Evolutionary conservation across 1,284 basidiomycete genomes (phyloP).

Genomic region (Boletus sp.): DNA sequence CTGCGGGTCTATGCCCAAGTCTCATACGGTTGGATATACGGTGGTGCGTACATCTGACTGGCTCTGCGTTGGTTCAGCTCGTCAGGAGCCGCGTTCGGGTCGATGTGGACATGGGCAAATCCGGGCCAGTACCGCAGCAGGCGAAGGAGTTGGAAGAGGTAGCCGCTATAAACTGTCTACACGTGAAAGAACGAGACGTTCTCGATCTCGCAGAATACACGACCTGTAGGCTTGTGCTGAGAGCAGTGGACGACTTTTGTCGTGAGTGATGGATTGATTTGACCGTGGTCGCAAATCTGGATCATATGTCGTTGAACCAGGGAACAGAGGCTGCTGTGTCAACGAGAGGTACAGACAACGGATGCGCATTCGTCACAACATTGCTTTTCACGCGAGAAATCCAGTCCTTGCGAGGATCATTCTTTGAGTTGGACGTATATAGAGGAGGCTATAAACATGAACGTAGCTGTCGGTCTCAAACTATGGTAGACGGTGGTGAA

Average conservation of each 20-base stretch:
- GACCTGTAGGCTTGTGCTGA: constrained; percentile 47
- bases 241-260: constrained; percentile 48
- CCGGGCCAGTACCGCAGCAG: neutral
- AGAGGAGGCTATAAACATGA: no score
- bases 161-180: constrained; percentile 57
- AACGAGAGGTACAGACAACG: constrained; percentile 52
- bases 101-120: constrained; percentile 5
- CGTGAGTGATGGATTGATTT: constrained; percentile 38
- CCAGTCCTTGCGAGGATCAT: constrained; percentile 21
- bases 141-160: constrained; percentile 39
- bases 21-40: constrained; percentile 51
- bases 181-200: constrained; percentile 54
- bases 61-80: constrained; percentile 47
- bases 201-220: constrained; percentile 47
- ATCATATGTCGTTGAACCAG: constrained; percentile 27
- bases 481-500: constrained; percentile 64
- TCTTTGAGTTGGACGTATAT: constrained; percentile 13
- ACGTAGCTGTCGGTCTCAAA: constrained; percentile 51
- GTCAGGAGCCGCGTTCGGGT: constrained; percentile 38
- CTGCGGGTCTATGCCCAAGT: constrained; percentile 44
- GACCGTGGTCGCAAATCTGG: neutral
- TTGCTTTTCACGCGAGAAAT: constrained; percentile 16
- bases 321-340: constrained; percentile 46
- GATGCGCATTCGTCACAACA: constrained; percentile 36
- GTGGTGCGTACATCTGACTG: constrained; percentile 57